These are phyloP conservation scores for Hymenoscyphus fraxineus DNA, from an alignment of 2,329 filamentous ascomycete species.

Conservation along the genomic window DNA sequence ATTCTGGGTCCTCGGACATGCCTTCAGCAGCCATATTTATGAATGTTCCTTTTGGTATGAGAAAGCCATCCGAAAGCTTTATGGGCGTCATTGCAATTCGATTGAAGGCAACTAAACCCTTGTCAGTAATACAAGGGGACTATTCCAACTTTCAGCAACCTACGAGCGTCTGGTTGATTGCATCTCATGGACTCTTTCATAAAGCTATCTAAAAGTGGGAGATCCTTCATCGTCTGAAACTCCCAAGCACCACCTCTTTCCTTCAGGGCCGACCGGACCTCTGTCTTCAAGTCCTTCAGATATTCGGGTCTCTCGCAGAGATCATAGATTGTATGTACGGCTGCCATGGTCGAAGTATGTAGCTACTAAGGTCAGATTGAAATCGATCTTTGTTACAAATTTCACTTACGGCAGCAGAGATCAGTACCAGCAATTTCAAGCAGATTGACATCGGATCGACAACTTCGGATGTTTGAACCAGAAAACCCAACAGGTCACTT, in stretches of 20 bases:
- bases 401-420: constrained; percentile 2
- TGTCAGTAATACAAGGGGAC: not conserved
- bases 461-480: constrained; percentile 4
- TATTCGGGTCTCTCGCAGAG: constrained; percentile 3
- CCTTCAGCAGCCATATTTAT: not conserved
- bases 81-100: not conserved
- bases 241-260: not conserved
- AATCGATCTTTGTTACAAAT: too few relatives aligned
- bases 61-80: not conserved
- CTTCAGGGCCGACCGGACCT: not conserved
- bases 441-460: not conserved
- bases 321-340: constrained; percentile 7
- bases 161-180: constrained; percentile 2
- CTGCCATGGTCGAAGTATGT: constrained; percentile 6
- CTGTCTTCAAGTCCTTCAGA: not conserved
- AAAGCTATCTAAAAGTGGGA: constrained; percentile 8
- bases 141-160: not conserved
- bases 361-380: not conserved
- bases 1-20: constrained; percentile 3
- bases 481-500: not conserved
- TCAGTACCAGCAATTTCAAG: not conserved
- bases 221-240: not conserved
- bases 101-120: not conserved
- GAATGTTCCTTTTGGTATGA: constrained; percentile 1
- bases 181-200: constrained; percentile 6